Percentiles rank a stretch among this genome's conserved stretches.
Conservation (phyloP, 495 filamentous ascomycete species). For the Chaetomium fimeti region DNA sequence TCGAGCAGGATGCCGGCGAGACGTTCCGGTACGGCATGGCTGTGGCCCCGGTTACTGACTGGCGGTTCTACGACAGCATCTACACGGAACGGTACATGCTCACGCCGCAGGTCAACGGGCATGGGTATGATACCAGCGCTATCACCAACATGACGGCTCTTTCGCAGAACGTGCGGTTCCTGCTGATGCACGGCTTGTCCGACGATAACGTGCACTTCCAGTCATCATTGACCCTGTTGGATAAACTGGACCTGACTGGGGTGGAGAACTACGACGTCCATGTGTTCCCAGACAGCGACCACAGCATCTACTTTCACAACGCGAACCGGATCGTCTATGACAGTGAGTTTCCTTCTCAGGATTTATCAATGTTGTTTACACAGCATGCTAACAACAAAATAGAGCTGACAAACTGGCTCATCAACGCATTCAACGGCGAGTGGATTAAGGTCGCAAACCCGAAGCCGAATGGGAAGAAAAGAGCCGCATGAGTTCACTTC, state of each 20-base stretch:
- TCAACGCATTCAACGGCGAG: constrained; percentile 97
- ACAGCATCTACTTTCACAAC: constrained; percentile 93
- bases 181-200: constrained; percentile 90
- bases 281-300: constrained; percentile 94
- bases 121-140: constrained; percentile 72
- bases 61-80: constrained; percentile 91
- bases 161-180: constrained; percentile 71
- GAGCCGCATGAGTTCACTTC: not conserved
- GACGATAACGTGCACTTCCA: constrained; percentile 98
- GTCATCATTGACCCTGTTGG: constrained; percentile 80
- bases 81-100: constrained; percentile 98
- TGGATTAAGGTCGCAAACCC: constrained; percentile 76
- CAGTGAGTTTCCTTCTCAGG: constrained; percentile 56
- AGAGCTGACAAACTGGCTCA: constrained; percentile 89
- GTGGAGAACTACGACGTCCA: constrained; percentile 97
- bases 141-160: constrained; percentile 72
- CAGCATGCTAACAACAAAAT: constrained; percentile 31
- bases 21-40: constrained; percentile 98
- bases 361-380: not conserved
- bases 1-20: constrained; percentile 82
- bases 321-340: constrained; percentile 92
- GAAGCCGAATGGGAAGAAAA: constrained; percentile 49
- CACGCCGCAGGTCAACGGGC: constrained; percentile 75
- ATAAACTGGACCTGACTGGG: constrained; percentile 76
- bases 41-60: constrained; percentile 95